phyloP scores from a whole-genome alignment of 345 rosid genomes.

The Toxicodendron radicans region DNA sequence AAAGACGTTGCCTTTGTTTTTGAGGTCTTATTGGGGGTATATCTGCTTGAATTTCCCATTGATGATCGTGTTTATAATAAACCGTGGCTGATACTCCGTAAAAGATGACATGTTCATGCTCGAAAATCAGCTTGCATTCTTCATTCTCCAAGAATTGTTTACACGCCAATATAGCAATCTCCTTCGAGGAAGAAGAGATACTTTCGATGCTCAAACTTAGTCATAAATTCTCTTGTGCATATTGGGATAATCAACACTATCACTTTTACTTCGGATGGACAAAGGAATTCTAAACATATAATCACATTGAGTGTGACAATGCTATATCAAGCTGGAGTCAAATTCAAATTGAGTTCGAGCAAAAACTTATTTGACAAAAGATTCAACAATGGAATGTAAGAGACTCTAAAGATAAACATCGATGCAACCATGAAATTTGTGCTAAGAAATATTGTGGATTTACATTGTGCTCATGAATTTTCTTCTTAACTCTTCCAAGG shows the following conservation, averaged over 20 bases:
- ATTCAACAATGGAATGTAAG: not conserved
- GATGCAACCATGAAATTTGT: not conserved
- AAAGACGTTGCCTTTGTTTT: slow-evolving; percentile 23
- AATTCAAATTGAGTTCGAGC: not conserved
- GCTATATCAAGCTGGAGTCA: slow-evolving; percentile 28
- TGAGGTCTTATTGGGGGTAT: not conserved
- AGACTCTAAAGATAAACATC: not conserved
- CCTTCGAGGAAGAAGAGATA: too few species aligned
- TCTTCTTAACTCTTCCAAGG: not conserved
- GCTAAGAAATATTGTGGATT: slow-evolving; percentile 7
- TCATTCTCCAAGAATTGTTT: slow-evolving; percentile 27
- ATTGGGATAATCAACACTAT: too few species aligned
- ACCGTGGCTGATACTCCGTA: not conserved
- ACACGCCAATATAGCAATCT: not conserved
- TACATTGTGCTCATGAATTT: slow-evolving; percentile 12
- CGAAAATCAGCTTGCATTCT: slow-evolving; percentile 37
- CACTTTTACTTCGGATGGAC: too few species aligned
- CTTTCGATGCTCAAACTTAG: not conserved
- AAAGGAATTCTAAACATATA: too few species aligned
- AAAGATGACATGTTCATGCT: not conserved
- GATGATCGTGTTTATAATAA: slow-evolving; percentile 1
- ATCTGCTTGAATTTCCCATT: too few species aligned
- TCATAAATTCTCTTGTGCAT: not conserved
- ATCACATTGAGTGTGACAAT: not conserved
- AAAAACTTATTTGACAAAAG: slow-evolving; percentile 15